A percentile compares a stretch with the other conserved stretches of the same genome.
phyloP scores from a whole-genome alignment of 768 basidiomycete species.

The Suillus americanus region DNA sequence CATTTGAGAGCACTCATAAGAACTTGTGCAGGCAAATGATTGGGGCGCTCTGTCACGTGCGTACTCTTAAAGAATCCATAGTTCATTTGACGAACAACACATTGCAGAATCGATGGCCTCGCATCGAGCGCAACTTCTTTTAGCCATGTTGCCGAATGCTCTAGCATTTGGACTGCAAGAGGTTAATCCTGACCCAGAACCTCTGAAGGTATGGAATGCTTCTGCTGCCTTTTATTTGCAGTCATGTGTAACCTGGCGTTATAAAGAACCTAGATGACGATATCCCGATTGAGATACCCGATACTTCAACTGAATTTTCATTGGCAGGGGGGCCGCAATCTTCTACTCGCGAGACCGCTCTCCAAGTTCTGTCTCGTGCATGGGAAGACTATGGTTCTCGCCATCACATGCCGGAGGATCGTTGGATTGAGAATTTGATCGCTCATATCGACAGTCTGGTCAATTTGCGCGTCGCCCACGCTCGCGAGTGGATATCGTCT shows the following conservation, averaged over 20 bases:
- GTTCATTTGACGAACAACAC: neutral
- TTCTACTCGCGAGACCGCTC: slow-evolving; percentile 14
- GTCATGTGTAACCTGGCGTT: slow-evolving; percentile 1
- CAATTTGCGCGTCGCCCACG: slow-evolving; percentile 44
- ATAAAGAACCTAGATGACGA: slow-evolving; percentile 55
- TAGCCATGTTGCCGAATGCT: slow-evolving; percentile 44
- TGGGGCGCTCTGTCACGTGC: slow-evolving; percentile 65
- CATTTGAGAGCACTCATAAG: neutral
- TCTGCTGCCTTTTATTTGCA: neutral
- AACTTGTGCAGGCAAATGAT: slow-evolving; percentile 49
- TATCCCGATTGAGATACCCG: slow-evolving; percentile 34
- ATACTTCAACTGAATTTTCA: slow-evolving; percentile 39
- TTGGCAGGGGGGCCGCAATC: slow-evolving; percentile 18
- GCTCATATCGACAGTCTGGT: slow-evolving; percentile 40
- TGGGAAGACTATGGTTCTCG: slow-evolving; percentile 37
- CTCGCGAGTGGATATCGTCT: slow-evolving; percentile 48
- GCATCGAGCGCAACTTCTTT: slow-evolving; percentile 46
- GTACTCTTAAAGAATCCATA: slow-evolving; percentile 15
- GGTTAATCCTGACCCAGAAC: slow-evolving; percentile 44
- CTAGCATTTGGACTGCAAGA: slow-evolving; percentile 48
- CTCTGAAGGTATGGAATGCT: slow-evolving; percentile 43
- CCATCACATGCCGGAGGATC: slow-evolving; percentile 35
- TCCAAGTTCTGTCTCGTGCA: slow-evolving; percentile 18
- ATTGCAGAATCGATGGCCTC: slow-evolving; percentile 45
- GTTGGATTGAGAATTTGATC: slow-evolving; percentile 42